Evolutionary conservation across 2,329 filamentous ascomycete genomes (phyloP).

Genomic region (Claviceps monticola): DNA sequence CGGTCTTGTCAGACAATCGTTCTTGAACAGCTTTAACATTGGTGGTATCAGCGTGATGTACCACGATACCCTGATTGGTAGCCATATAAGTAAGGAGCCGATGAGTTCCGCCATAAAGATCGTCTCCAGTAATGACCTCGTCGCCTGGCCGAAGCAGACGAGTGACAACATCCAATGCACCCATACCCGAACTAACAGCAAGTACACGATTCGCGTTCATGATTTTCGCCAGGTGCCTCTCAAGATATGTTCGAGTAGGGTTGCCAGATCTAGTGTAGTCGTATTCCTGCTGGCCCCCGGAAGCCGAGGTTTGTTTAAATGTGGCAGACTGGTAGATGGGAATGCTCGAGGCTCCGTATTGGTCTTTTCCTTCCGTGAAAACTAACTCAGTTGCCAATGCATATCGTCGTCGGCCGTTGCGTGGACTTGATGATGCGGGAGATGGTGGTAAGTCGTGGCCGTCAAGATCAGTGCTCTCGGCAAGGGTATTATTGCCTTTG

Average conservation of each 20-base stretch:
- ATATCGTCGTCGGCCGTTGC: slow-evolving; percentile 69
- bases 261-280: slow-evolving; percentile 98
- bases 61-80: slow-evolving; percentile 77
- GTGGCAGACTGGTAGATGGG: slow-evolving; percentile 98
- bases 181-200: slow-evolving; percentile 94
- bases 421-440: slow-evolving; percentile 81
- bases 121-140: slow-evolving; percentile 93
- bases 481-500: background rate
- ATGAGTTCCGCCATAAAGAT: slow-evolving; percentile 92
- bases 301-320: slow-evolving; percentile 82
- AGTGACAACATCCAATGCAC: slow-evolving; percentile 89
- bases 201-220: slow-evolving; percentile 90
- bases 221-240: slow-evolving; percentile 95
- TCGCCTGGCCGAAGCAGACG: slow-evolving; percentile 82
- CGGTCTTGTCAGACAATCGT: slow-evolving; percentile 64
- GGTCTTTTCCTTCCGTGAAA: slow-evolving; percentile 89
- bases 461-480: slow-evolving; percentile 58
- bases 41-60: slow-evolving; percentile 95
- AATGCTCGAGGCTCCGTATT: slow-evolving; percentile 91
- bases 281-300: slow-evolving; percentile 72
- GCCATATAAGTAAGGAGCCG: slow-evolving; percentile 84
- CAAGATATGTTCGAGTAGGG: slow-evolving; percentile 87
- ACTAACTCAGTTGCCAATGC: slow-evolving; percentile 92
- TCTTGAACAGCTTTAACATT: slow-evolving; percentile 53
- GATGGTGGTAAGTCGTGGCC: slow-evolving; percentile 81